Evolutionary conservation across 306 rosid genomes (phyloP), one percentile per base, ranked within the genome.

Genomic region (Astragalus membranaceus): DNA sequence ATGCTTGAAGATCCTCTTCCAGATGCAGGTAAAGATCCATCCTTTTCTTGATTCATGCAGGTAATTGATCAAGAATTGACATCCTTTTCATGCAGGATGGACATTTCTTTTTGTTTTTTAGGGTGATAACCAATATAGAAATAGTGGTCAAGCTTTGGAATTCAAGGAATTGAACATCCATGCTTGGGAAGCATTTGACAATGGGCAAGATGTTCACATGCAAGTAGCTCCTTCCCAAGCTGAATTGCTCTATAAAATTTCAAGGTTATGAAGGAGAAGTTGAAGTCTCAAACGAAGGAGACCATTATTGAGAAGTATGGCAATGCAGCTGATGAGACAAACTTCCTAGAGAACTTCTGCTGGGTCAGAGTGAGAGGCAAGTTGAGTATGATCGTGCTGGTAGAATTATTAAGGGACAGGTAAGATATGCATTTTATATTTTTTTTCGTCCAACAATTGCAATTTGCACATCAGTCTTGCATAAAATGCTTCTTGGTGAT

Each of bases 1-100:
- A 88, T 85, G 94, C 87, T 87, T 36, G 88, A 83, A 33, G 88
- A 85, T 81, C 94, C 88, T 72, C 82, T 88, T 72, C 90, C 90
- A 6, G 87, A 85, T 70, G 89, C 91, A n/a, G n/a, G n/a, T n/a
- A n/a, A n/a, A 11, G 89, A 88, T 37, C 23, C 23, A n/a, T n/a
- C n/a, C n/a, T n/a, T n/a, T n/a, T n/a, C n/a, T n/a, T n/a, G n/a
- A n/a, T n/a, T n/a, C n/a, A n/a, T n/a, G n/a, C n/a, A n/a, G n/a
- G n/a, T n/a, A n/a, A n/a, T n/a, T n/a, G n/a, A n/a, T n/a, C n/a
- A n/a, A n/a, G n/a, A n/a, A n/a, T n/a, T n/a, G n/a, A n/a, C n/a
- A n/a, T n/a, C n/a, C n/a, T n/a, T n/a, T n/a, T n/a, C n/a, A n/a
- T n/a, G n/a, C n/a, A n/a, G n/a, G n/a, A n/a, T n/a, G n/a, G n/a